Percentiles rank a stretch among this genome's conserved stretches.
These are phyloP conservation scores for Solioccasus polychromus DNA, from an alignment of 768 basidiomycete species.

Conservation along the genomic window DNA sequence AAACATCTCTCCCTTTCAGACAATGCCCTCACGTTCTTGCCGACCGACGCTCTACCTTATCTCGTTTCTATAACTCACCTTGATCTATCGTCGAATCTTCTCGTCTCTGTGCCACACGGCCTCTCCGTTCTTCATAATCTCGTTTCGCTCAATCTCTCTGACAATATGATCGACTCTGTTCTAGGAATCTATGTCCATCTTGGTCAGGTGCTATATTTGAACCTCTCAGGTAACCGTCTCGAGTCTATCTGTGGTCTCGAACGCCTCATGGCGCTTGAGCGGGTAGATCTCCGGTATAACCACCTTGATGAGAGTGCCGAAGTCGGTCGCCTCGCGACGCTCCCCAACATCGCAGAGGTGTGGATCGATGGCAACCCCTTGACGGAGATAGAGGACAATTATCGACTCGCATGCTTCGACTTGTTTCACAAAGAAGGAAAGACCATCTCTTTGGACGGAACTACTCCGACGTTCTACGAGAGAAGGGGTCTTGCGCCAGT, in stretches of 20 bases:
- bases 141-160: conserved; percentile 87
- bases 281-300: conserved; percentile 81
- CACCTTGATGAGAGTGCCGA: conserved; percentile 80
- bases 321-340: conserved; percentile 72
- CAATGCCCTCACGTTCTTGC: conserved; percentile 78
- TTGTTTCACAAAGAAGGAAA: conserved; percentile 86
- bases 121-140: conserved; percentile 75
- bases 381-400: conserved; percentile 62
- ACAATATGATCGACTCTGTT: conserved; percentile 97
- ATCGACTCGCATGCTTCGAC: conserved; percentile 77
- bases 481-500: conserved; percentile 51
- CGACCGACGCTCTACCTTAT: conserved; percentile 60
- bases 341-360: conserved; percentile 78
- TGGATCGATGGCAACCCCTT: conserved; percentile 88
- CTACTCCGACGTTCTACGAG: conserved; percentile 68
- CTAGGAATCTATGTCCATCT: conserved; percentile 82
- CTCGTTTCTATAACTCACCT: conserved; percentile 77
- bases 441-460: conserved; percentile 72
- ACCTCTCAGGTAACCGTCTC: conserved; percentile 82
- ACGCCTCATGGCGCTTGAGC: conserved; percentile 78
- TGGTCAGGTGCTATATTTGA: conserved; percentile 72
- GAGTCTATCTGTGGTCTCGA: conserved; percentile 96
- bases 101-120: conserved; percentile 82
- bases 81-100: conserved; percentile 87
- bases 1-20: conserved; percentile 75